phyloP scores from a whole-genome alignment of 2,329 filamentous ascomycete genomes.

The Fusarium tjaetaba region DNA sequence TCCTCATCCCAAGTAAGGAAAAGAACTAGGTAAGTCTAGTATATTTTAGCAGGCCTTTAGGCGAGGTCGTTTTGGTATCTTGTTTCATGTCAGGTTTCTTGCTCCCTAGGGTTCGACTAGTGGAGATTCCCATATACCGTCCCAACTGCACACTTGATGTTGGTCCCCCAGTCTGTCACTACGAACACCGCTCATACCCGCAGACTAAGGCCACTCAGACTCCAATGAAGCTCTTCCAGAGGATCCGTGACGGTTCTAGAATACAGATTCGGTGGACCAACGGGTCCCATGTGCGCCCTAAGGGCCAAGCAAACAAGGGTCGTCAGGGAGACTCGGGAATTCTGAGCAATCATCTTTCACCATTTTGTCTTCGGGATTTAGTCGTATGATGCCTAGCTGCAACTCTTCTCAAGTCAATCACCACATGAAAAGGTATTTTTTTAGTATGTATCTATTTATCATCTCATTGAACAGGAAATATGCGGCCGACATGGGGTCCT shows the following conservation, averaged over 20 bases:
- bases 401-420: neutral
- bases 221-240: neutral
- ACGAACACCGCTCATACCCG: neutral
- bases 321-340: neutral
- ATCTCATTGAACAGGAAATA: neutral
- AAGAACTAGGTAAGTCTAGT: neutral
- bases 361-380: neutral
- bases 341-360: conserved; percentile 2
- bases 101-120: neutral
- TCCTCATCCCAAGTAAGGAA: neutral
- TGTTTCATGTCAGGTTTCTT: neutral
- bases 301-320: neutral
- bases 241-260: conserved; percentile 2
- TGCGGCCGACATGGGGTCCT: neutral
- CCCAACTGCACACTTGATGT: neutral
- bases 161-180: neutral
- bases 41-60: neutral
- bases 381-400: neutral
- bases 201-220: neutral
- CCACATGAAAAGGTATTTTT: neutral
- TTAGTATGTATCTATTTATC: neutral
- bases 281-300: neutral
- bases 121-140: neutral
- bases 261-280: neutral
- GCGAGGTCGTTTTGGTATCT: neutral